A percentile compares a stretch with the other conserved stretches of the same genome.
Evolutionary conservation across 2,329 filamentous ascomycete genomes (phyloP).

Genomic region (Epichloe aotearoae): DNA sequence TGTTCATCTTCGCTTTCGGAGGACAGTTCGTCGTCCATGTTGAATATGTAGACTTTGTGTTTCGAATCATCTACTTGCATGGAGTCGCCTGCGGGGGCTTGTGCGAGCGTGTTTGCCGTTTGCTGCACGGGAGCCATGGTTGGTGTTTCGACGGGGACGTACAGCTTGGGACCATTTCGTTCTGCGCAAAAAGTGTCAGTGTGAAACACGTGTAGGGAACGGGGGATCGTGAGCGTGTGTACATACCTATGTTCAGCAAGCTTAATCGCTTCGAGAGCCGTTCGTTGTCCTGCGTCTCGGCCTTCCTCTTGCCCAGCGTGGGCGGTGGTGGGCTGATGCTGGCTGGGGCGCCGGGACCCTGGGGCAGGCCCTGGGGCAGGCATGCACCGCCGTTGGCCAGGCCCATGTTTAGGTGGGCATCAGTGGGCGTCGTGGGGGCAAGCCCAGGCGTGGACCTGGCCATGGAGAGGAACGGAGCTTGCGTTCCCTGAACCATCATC

Average conservation of each 20-base stretch:
- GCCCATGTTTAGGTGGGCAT: background rate
- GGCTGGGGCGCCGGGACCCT: slow-evolving; percentile 1
- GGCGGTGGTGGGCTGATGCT: slow-evolving; percentile 7
- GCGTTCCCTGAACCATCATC: slow-evolving; percentile 23
- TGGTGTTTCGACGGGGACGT: slow-evolving; percentile 47
- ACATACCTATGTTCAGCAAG: slow-evolving; percentile 72
- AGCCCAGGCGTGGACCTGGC: background rate
- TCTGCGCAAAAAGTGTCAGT: slow-evolving; percentile 28
- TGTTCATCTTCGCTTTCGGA: slow-evolving; percentile 31
- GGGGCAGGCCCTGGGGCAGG: slow-evolving; percentile 2
- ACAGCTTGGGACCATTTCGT: slow-evolving; percentile 48
- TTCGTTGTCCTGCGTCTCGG: slow-evolving; percentile 48
- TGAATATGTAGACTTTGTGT: slow-evolving; percentile 80
- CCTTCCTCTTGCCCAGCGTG: slow-evolving; percentile 41
- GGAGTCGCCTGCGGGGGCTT: slow-evolving; percentile 32
- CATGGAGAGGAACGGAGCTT: slow-evolving; percentile 5
- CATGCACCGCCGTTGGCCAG: background rate
- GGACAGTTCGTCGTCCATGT: slow-evolving; percentile 77
- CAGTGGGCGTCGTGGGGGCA: background rate
- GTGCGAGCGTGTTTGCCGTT: background rate
- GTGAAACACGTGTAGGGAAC: background rate
- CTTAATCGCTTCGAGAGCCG: slow-evolving; percentile 76
- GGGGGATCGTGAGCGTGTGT: slow-evolving; percentile 11
- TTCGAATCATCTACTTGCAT: slow-evolving; percentile 85
- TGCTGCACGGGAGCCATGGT: slow-evolving; percentile 9